Evolutionary conservation across 768 basidiomycete species (phyloP), one percentile per base, ranked within the genome.

Genomic region (Postia placenta): DNA sequence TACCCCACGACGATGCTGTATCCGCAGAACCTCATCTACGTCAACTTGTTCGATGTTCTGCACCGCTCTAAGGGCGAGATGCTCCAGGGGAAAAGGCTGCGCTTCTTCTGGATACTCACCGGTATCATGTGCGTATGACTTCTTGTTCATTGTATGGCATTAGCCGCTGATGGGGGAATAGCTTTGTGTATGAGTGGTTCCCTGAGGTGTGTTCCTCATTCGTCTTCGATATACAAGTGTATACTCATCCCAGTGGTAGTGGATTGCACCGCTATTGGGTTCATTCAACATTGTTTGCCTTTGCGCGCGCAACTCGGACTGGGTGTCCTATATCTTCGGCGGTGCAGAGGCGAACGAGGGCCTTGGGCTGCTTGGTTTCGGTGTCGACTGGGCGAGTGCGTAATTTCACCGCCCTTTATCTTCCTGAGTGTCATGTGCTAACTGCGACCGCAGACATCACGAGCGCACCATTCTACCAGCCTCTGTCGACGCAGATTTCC

Each of bases 251-350:
- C 15, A 22, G n/a, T 3, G 28, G 17, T 20, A 45, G 44, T 45
- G 28, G 24, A 45, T 45, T 23, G 44, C 44, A 14, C 44, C 44
- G 3, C 44, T 45, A 5, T 30, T 45, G 6, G 44, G 44, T 11
- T 45, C 44, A 19, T 45, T 45, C 44, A 45, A 36, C 33, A 45
- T 45, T 30, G 44, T 45, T 11, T 45, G 44, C 44, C 44, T 45
- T 6, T 25, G 24, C 19, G 27, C 44, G 17, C 44, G 44, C 28
- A 45, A 45, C 44, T 28, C 25, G 11, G 44, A 45, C 44, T 45
- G 44, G 44, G 44, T 45, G 11, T 45, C 44, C n/a, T 45, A 45
- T 20, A 45, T 45, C 33, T 45, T 45, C 30, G 44, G 44, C 19
- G 44, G 44, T 17, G 44, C 44, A 5, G 44, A 45, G 33, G 44